Evolutionary conservation across 2,329 filamentous ascomycete species (phyloP).

Genomic region (Neurospora crassa): DNA sequence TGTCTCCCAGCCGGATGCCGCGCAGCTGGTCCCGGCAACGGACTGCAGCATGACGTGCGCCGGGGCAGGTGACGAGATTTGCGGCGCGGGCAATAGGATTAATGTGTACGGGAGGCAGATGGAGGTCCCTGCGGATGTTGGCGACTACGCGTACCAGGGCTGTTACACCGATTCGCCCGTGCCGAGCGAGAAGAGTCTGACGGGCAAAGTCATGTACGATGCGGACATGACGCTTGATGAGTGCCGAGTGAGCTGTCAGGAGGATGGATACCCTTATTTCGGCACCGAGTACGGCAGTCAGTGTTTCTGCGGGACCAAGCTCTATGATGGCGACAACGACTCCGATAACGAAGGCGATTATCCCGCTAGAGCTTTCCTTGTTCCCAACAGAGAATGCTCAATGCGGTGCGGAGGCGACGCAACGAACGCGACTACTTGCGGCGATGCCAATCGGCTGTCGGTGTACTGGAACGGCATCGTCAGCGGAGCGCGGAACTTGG

Average conservation of each 20-base stretch:
- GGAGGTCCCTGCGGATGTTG: constrained; percentile 11
- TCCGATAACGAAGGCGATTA: constrained; percentile 6
- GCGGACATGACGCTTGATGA: constrained; percentile 28
- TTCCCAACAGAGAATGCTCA: constrained; percentile 9
- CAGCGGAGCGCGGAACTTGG: constrained; percentile 3
- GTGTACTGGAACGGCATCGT: constrained; percentile 8
- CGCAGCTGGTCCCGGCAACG: constrained; percentile 4
- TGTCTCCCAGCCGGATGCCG: constrained; percentile 15
- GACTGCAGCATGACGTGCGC: constrained; percentile 19
- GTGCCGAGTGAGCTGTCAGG: constrained; percentile 23
- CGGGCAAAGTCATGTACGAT: constrained; percentile 11
- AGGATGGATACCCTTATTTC: constrained; percentile 25
- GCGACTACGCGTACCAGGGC: constrained; percentile 11
- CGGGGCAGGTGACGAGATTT: constrained; percentile 18
- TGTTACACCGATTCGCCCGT: constrained; percentile 13
- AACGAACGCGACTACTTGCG: constrained; percentile 12
- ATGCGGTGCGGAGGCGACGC: constrained; percentile 16
- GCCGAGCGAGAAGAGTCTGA: constrained; percentile 4
- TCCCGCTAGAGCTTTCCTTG: neutral
- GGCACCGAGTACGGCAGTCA: constrained; percentile 27
- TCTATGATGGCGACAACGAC: neutral
- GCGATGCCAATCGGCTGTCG: constrained; percentile 15
- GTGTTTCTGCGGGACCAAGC: constrained; percentile 23
- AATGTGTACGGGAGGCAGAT: constrained; percentile 16
- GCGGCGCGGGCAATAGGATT: constrained; percentile 18